phyloP scores from a whole-genome alignment of 2,329 filamentous ascomycete genomes.

The Penicillium sp. region DNA sequence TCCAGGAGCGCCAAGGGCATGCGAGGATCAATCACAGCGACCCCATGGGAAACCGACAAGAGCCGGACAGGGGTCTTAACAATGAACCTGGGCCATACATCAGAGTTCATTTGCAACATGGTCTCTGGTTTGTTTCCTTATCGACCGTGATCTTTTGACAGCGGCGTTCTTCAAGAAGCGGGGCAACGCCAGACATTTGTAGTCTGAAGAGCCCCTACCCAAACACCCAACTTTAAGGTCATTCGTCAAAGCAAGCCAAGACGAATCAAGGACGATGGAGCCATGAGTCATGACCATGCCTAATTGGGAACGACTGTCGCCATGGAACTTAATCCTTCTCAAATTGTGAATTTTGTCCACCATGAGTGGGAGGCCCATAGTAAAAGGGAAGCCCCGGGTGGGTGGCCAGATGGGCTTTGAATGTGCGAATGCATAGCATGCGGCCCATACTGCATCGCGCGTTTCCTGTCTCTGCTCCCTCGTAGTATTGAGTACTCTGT shows the following conservation, averaged over 20 bases:
- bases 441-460: not conserved
- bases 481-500: not conserved
- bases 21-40: slow-evolving; percentile 16
- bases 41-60: slow-evolving; percentile 5
- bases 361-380: not conserved
- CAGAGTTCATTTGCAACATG: not conserved
- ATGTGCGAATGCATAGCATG: not conserved
- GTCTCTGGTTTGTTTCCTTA: not conserved
- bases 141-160: not conserved
- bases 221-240: not conserved
- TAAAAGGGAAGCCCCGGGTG: not conserved
- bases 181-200: not conserved
- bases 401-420: not conserved
- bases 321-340: not conserved
- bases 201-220: not conserved
- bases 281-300: not conserved
- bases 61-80: slow-evolving; percentile 12
- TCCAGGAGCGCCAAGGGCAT: slow-evolving; percentile 14
- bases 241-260: not conserved
- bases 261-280: not conserved
- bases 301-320: not conserved
- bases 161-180: not conserved
- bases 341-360: not conserved
- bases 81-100: slow-evolving; percentile 3
- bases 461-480: not conserved